Evolutionary conservation across 495 filamentous ascomycete genomes (phyloP), one percentile per base, ranked within the genome.

Genomic region (Trypethelium eluteriae): DNA sequence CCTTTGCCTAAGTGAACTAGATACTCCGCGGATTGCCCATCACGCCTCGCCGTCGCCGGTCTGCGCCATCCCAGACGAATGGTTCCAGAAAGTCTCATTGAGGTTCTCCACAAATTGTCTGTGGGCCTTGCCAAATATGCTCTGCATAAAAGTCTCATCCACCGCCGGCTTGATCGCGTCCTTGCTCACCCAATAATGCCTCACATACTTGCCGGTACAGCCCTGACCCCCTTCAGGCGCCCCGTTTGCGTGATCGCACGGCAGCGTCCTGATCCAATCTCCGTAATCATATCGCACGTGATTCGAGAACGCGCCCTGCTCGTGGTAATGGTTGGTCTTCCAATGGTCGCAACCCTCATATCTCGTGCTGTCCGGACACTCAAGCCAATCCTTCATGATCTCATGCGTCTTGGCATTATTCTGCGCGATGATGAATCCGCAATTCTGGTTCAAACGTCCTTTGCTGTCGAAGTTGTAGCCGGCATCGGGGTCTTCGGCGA

Each of bases 401-500:
- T 62, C 59, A 14, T n/a, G 34, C 16, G 59, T 62, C 35, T 41
- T 38, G 9, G 34, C n/a, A 18, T 62, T 62, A 32, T 38, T 38
- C 59, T 62, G 59, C 16, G 59, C 59, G 34, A 62, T 36, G 59
- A 62, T 62, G 59, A 62, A 62, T 6, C 59, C 59, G 34, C 59
- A 38, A 18, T 62, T 62, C 35, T 62, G 59, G 59, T 38, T 41
- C 1, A 62, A 41, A 4, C 12, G 9, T 14, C 59, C 59, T 4
- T 2, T 11, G 59, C n/a, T 62, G 2, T 62, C 59, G 59, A 14
- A 36, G 2, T 62, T 62, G 59, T 38, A 12, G 44, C 64, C 64
- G 1, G 16, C 71, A 7, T 68, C 41, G 1, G 78, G 76, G 49
- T 82, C 80, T 41, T 75, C 67, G 53, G 82, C 76, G 75, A 83